Percentiles rank a stretch among this genome's conserved stretches.
These are phyloP conservation scores for Trametes versicolor DNA, from an alignment of 1,284 basidiomycete genomes.

Conservation along the genomic window DNA sequence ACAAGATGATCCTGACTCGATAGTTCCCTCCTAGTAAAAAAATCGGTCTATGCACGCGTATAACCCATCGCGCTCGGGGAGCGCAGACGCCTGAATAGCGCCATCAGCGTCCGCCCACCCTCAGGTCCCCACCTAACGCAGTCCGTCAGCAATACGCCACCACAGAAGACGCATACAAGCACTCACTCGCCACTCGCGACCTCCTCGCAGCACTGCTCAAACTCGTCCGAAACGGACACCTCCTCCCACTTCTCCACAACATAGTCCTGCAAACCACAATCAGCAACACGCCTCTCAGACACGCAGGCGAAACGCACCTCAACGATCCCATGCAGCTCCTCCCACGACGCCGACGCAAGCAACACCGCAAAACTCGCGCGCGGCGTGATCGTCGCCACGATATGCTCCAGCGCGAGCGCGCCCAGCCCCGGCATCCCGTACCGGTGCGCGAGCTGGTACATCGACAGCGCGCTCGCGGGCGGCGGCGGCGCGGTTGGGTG, in stretches of 20 bases:
- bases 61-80: conserved; percentile 53
- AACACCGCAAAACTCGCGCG: conserved; percentile 77
- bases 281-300: neutral
- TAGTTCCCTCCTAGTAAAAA: neutral
- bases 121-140: conserved; percentile 70
- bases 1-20: neutral
- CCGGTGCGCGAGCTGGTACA: conserved; percentile 86
- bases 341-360: conserved; percentile 73
- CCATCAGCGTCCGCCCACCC: conserved; percentile 72
- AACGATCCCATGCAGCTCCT: conserved; percentile 68
- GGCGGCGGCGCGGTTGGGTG: conserved; percentile 74
- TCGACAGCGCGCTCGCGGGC: conserved; percentile 77
- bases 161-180: conserved; percentile 12
- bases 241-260: conserved; percentile 78
- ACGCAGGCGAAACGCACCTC: conserved; percentile 51
- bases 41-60: conserved; percentile 21
- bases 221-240: conserved; percentile 68
- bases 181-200: conserved; percentile 77
- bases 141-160: conserved; percentile 25
- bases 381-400: conserved; percentile 79
- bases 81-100: conserved; percentile 70
- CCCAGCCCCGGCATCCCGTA: conserved; percentile 77
- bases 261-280: conserved; percentile 56
- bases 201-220: conserved; percentile 74
- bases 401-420: conserved; percentile 76